Base-by-base conservation (phyloP, 305 asterid genomes). In the Rubia tinctorum region DNA sequence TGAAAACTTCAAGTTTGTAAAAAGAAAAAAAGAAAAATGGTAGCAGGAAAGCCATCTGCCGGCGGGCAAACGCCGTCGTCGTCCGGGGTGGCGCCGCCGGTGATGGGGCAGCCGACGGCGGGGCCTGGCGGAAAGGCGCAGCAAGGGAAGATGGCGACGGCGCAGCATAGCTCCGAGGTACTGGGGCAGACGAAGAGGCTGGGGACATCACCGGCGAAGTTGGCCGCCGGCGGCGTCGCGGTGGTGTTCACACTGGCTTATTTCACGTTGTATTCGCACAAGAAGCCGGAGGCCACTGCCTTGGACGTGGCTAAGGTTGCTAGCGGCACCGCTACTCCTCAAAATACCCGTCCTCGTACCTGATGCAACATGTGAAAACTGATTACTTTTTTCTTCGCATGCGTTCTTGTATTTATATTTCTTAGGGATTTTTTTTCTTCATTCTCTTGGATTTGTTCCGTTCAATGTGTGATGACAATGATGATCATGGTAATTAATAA, bases 231-330 rank as follows among this genome's bases (percentile, higher is more conserved):
- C 0, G 96, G 96, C 5, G 75, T 86, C n/a, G 93, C 77, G 0
- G 68, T 80, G 9, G 83, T 77, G 12, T 80, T 73, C 49, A 68
- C 78, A 2, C 6, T 92, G 8, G 89, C 83, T 14, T 91, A 88
- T 73, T 66, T 91, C 40, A 87, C 97, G 1, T 69, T 91, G 74
- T 93, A 85, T 78, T 59, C 90, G 10, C 75, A 86, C 70, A 90
- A 90, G 83, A 91, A 89, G 75, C 86, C 94, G 0, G 97, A 91
- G 74, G 96, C 91, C 12, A 81, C 89, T 22, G 96, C 97, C 22
- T 45, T 84, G 37, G 98, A 93, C 47, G 97, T 91, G 1, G 98
- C 96, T 6, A 87, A 68, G 80, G 97, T 93, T 18, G 79, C 79
- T 30, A 78, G 86, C 4, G 90, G 87, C 70, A 82, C 90, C 49